Evolutionary conservation across 148 eudicot species (phyloP), one percentile per base, ranked within the genome.

Genomic region (Euryodendron excelsum): DNA sequence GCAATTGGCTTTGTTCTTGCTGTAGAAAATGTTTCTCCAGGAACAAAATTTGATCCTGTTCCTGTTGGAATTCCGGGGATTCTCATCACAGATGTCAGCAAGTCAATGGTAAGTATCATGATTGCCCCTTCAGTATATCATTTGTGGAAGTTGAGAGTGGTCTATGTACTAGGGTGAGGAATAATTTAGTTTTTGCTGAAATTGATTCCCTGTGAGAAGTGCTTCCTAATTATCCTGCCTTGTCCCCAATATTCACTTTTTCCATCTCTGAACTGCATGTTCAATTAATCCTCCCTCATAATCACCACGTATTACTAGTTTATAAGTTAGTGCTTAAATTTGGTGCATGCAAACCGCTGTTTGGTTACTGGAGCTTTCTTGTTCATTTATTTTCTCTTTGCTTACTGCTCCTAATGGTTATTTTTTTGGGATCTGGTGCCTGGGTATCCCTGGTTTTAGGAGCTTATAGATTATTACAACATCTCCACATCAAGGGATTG

Each of bases 1-100:
- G 99, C 99, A 58, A 88, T 82, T 78, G 99, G 99, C 76, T 96
- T 96, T 81, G 97, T 96, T 80, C 98, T 96, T 74, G 99, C 94
- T 48, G 99, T 96, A 50, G 99, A 96, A 84, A 93, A 86, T 79
- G 90, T 88, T 73, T 87, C 95, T 47, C 99, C 99, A 1, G 99
- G 99, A 50, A 90, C 99, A 72, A 96, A 93, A 86, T 96, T 90
- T 83, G 99, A 96, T 80, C 99, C 99, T 73, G 98, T 96, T 66
- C 99, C 99, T 55, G 88, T 86, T 78, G 84, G 93, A 72, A 68
- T 92, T 74, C 98, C 99, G 18, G 99, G 99, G 69, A 96, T 96
- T 73, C 89, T 96, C 59, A 85, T 96, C 81, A 90, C 95, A 44
- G 98, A 96, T 62, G 93, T 90, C 82, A 80, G 73, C 83, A 86